Evolutionary conservation across 441 rosid genomes (phyloP), one percentile per base, ranked within the genome.

Genomic region (Geranium incanum): DNA sequence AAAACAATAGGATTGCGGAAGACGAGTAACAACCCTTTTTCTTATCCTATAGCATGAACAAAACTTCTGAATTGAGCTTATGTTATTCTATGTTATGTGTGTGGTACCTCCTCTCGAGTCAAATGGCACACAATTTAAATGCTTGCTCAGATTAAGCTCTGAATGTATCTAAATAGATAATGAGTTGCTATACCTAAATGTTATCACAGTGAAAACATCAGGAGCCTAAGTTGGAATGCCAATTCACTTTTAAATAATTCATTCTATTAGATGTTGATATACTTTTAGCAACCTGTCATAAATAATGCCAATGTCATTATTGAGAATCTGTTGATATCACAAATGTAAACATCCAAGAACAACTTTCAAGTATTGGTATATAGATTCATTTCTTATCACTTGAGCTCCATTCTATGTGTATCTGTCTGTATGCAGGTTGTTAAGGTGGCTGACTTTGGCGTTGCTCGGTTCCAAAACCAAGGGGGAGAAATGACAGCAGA

Each of bases 401-500:
- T 59, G 28, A 18, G 64, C 64, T 18, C 12, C 36, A 21, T 60
- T 60, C 23, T 60, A 5, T 55, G 21, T 52, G 60, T 1, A 0
- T n/a, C 12, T 59, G 2, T 64, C 68, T 73, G 70, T 76, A 67
- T 78, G 28, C 78, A 88, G 96, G 93, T 86, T 80, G 87, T 88
- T 52, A 88, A 86, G 84, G 93, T 90, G 70, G 91, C 91, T 62
- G 93, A 90, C 78, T 90, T 90, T 79, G 96, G 96, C 59, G 86
- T 88, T 55, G 93, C 96, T 48, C 91, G 96, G 78, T 85, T 88
- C 78, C 90, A 81, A 81, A 83, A 74, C 75, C 77, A 84, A 77
- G 87, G 81, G 66, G 96, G 96, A 72, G 86, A 85, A 69, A 88
- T 90, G 91, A 90, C 96, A 13, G 96, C 90, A 9, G 93, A 90